Percentiles rank a stretch among this genome's conserved stretches.
Evolutionary conservation across 2,329 filamentous ascomycete genomes (phyloP).

Genomic region (Aspergillus spinulosporus): DNA sequence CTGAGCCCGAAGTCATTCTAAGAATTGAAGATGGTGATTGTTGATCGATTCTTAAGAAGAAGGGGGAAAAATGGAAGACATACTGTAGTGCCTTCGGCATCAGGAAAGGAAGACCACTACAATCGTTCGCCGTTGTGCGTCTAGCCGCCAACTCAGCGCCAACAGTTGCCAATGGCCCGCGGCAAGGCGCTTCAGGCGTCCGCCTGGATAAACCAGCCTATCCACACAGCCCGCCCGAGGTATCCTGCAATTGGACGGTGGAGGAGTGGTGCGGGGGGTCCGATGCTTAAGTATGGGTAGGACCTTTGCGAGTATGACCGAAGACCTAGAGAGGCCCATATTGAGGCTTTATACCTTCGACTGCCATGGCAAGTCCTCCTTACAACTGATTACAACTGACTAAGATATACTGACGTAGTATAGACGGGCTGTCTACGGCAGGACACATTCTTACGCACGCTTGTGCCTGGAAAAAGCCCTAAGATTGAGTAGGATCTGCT

Average conservation of each 20-base stretch:
- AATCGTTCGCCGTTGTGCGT: not conserved
- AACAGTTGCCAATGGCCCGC: not conserved
- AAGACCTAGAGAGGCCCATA: not conserved
- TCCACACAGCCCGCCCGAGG: conserved; percentile 14
- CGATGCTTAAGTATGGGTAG: not conserved
- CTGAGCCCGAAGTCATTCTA: too few species aligned
- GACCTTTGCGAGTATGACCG: not conserved
- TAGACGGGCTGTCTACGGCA: not conserved
- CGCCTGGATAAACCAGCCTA: conserved; percentile 13
- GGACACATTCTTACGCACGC: conserved; percentile 12
- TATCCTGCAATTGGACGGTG: not conserved
- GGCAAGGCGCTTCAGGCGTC: conserved; percentile 10
- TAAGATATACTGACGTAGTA: not conserved
- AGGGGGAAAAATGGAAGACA: too few species aligned
- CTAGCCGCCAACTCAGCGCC: not conserved
- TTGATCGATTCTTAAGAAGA: too few species aligned
- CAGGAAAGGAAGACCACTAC: too few species aligned
- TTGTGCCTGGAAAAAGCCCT: conserved; percentile 14
- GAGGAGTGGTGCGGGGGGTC: not conserved
- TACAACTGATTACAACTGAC: too few species aligned
- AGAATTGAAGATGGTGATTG: too few species aligned
- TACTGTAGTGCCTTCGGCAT: too few species aligned
- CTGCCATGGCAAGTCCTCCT: not conserved
- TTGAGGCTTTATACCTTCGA: not conserved
- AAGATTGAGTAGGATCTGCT: conserved; percentile 15